Percentiles rank a stretch among this genome's conserved stretches.
Conservation (phyloP, 106 monocot genomes). For the Acanthochlamys bracteata region DNA sequence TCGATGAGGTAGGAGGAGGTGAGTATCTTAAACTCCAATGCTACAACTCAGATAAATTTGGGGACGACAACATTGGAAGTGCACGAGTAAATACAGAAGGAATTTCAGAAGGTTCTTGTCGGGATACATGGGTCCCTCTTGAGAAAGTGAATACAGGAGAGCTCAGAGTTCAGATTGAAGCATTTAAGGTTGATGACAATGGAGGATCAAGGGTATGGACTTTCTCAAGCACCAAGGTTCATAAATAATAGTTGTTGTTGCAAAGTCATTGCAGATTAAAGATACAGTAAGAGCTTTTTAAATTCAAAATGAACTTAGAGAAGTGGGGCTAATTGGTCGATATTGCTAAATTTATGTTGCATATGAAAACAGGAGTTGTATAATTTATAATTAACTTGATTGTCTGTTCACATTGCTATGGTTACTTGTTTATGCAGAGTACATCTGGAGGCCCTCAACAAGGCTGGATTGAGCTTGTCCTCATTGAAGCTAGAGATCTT, state of each 20-base stretch:
- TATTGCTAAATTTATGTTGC: no score
- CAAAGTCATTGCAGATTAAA: no score
- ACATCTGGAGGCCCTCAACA: constrained; percentile 22
- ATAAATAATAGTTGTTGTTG: no score
- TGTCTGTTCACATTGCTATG: no score
- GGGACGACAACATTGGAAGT: constrained; percentile 77
- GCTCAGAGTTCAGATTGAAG: constrained; percentile 69
- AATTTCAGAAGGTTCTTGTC: constrained; percentile 45
- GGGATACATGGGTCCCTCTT: constrained; percentile 82
- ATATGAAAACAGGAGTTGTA: no score
- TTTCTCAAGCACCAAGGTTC: neutral
- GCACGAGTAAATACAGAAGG: constrained; percentile 77
- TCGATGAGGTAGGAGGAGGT: constrained; percentile 78
- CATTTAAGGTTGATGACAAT: constrained; percentile 36
- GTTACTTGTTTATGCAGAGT: constrained; percentile 16
- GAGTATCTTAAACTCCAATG: constrained; percentile 89
- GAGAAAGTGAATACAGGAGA: constrained; percentile 85
- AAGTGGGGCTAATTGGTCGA: no score
- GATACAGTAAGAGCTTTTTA: no score
- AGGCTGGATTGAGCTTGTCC: constrained; percentile 62
- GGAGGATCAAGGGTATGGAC: constrained; percentile 29
- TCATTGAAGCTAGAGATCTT: constrained; percentile 91
- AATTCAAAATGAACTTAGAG: no score
- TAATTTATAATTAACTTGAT: no score
- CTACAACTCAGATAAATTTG: constrained; percentile 59